These are phyloP conservation scores for Ogataea haglerorum DNA, from an alignment of 805 yeast species.

Conservation along the genomic window DNA sequence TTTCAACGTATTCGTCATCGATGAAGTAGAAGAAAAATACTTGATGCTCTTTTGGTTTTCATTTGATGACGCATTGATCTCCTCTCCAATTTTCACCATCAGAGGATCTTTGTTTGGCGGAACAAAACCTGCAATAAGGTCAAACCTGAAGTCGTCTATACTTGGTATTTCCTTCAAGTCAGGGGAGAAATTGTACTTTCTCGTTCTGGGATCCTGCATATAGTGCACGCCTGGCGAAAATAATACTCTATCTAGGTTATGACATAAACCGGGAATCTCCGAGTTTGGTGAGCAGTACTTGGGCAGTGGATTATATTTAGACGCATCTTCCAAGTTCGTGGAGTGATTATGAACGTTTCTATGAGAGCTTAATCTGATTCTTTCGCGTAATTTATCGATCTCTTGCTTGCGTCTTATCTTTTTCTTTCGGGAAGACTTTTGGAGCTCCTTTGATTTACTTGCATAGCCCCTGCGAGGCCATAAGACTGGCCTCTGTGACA, in stretches of 20 bases:
- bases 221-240: conserved; percentile 82
- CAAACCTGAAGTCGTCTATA: conserved; percentile 63
- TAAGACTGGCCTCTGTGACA: too few species aligned
- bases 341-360: neutral
- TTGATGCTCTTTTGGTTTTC: conserved; percentile 21
- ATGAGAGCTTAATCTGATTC: neutral
- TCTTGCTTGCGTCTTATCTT: too few species aligned
- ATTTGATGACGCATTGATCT: conserved; percentile 11
- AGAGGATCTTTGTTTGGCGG: conserved; percentile 64
- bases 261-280: conserved; percentile 55
- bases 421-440: too few species aligned
- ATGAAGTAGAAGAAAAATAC: conserved; percentile 80
- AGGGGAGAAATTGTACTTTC: conserved; percentile 66
- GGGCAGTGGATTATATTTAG: conserved; percentile 20
- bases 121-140: conserved; percentile 50
- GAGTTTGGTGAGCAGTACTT: conserved; percentile 12
- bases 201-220: conserved; percentile 72
- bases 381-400: neutral
- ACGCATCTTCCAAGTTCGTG: neutral
- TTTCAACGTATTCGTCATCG: conserved; percentile 72
- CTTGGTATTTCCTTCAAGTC: conserved; percentile 56
- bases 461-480: too few species aligned
- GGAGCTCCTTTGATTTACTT: too few species aligned
- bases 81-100: conserved; percentile 47
- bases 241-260: conserved; percentile 65